These are phyloP conservation scores for Blastocystis sp. DNA, from an alignment of 352 stramenopile species.

Conservation along the genomic window DNA sequence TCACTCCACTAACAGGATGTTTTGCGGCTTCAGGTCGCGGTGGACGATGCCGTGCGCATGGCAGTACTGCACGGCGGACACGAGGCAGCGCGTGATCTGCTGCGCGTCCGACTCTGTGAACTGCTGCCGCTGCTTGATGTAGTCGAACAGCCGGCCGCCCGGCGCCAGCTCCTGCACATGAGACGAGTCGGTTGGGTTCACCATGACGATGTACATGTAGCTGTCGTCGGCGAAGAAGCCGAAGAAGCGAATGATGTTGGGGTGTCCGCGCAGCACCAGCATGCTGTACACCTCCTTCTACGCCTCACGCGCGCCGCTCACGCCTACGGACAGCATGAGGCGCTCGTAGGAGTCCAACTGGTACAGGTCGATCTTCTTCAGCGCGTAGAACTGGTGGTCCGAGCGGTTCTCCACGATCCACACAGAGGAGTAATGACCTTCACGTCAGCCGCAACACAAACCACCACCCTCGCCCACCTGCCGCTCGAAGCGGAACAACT, in stretches of 20 bases:
- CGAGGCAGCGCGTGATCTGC: slow-evolving; percentile 9
- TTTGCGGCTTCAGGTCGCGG: slow-evolving; percentile 94
- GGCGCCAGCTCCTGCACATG: slow-evolving; percentile 75
- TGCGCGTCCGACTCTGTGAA: slow-evolving; percentile 57
- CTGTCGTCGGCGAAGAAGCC: slow-evolving; percentile 87
- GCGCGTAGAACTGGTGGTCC: slow-evolving; percentile 53
- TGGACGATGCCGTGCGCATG: slow-evolving; percentile 91
- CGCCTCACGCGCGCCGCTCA: background rate
- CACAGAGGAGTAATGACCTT: slow-evolving; percentile 41
- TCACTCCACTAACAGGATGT: slow-evolving; percentile 82
- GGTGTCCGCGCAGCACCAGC: slow-evolving; percentile 75
- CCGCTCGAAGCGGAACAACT: slow-evolving; percentile 60
- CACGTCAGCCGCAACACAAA: background rate
- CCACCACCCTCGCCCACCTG: slow-evolving; percentile 36
- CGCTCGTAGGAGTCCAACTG: slow-evolving; percentile 16
- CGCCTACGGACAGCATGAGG: background rate
- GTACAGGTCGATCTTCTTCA: slow-evolving; percentile 49
- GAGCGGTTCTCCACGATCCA: slow-evolving; percentile 39
- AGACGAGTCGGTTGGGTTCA: background rate
- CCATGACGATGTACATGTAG: slow-evolving; percentile 92
- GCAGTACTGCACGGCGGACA: slow-evolving; percentile 83
- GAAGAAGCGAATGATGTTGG: slow-evolving; percentile 86
- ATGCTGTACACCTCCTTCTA: slow-evolving; percentile 67
- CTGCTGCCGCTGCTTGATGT: slow-evolving; percentile 63
- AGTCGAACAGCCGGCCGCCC: slow-evolving; percentile 61